These are phyloP conservation scores for Kodamaea neixiangensis DNA, from an alignment of 805 yeast species.

Conservation along the genomic window DNA sequence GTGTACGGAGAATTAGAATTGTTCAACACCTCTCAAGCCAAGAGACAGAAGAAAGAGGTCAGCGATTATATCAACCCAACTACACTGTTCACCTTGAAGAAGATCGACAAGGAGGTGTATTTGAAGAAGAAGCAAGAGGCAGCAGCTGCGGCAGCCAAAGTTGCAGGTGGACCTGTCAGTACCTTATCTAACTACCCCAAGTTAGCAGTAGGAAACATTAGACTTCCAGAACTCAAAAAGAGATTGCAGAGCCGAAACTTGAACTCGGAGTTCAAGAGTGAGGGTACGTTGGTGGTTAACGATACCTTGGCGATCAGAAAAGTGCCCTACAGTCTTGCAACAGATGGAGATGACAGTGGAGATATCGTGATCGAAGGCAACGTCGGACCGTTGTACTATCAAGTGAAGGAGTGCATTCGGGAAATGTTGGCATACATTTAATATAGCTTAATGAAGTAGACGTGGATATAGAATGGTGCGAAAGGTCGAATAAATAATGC, in stretches of 20 bases:
- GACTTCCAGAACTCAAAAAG: slow-evolving; percentile 75
- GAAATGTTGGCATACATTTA: slow-evolving; percentile 71
- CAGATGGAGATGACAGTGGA: slow-evolving; percentile 61
- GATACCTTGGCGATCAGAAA: slow-evolving; percentile 74
- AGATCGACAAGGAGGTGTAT: slow-evolving; percentile 19
- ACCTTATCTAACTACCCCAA: slow-evolving; percentile 29
- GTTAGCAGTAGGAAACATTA: slow-evolving; percentile 84
- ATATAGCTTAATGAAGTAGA: not conserved
- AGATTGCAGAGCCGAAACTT: slow-evolving; percentile 58
- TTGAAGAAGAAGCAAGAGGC: slow-evolving; percentile 13
- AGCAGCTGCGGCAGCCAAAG: not conserved
- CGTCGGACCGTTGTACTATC: slow-evolving; percentile 72
- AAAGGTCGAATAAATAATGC: not conserved
- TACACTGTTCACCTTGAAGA: slow-evolving; percentile 34
- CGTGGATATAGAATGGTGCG: not conserved
- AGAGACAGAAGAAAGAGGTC: slow-evolving; percentile 18
- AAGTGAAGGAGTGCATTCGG: slow-evolving; percentile 70
- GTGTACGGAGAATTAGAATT: slow-evolving; percentile 66
- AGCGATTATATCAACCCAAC: slow-evolving; percentile 32
- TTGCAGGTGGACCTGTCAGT: slow-evolving; percentile 4
- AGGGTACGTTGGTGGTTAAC: slow-evolving; percentile 87
- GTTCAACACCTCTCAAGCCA: slow-evolving; percentile 19
- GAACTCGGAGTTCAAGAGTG: slow-evolving; percentile 87
- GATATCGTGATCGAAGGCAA: slow-evolving; percentile 84
- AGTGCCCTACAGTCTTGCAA: slow-evolving; percentile 39